Conservation (phyloP, 2,329 filamentous ascomycete genomes). For the Harringtonia aguacate region DNA sequence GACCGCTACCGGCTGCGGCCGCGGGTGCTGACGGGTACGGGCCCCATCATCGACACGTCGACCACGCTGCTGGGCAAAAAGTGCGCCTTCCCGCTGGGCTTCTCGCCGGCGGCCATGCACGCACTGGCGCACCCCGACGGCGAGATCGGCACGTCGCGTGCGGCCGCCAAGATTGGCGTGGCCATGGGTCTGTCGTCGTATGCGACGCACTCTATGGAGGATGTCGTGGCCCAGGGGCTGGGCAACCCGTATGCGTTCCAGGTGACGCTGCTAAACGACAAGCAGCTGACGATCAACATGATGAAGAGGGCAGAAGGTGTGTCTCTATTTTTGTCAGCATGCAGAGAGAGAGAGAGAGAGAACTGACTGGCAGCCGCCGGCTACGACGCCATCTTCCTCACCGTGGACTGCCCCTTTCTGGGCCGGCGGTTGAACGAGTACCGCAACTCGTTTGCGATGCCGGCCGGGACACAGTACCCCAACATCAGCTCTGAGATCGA, state of each 20-base stretch:
- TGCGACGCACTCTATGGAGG: slow-evolving; percentile 31
- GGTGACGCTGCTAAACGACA: slow-evolving; percentile 39
- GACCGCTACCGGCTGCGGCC: slow-evolving; percentile 37
- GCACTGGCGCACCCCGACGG: slow-evolving; percentile 40
- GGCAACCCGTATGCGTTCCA: slow-evolving; percentile 39
- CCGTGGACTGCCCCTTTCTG: slow-evolving; percentile 41
- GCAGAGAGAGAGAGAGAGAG: too few relatives aligned
- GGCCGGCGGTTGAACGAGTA: slow-evolving; percentile 42
- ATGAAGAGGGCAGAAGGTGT: slow-evolving; percentile 13
- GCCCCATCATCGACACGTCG: slow-evolving; percentile 9
- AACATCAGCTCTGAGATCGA: not conserved
- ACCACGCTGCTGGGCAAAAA: slow-evolving; percentile 32
- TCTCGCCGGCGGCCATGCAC: slow-evolving; percentile 43
- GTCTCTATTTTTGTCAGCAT: too few relatives aligned
- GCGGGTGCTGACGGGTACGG: slow-evolving; percentile 22
- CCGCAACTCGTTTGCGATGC: slow-evolving; percentile 38
- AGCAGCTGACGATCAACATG: slow-evolving; percentile 27
- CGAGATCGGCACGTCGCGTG: slow-evolving; percentile 36
- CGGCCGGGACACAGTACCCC: slow-evolving; percentile 24
- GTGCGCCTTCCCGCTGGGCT: slow-evolving; percentile 35
- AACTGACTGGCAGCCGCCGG: slow-evolving; percentile 4
- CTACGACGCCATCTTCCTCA: slow-evolving; percentile 29
- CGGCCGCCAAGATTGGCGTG: slow-evolving; percentile 29
- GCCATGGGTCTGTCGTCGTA: slow-evolving; percentile 38
- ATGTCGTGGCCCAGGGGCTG: slow-evolving; percentile 28